Evolutionary conservation across 2,329 filamentous ascomycete species (phyloP), one percentile per base, ranked within the genome.

Genomic region (Colletotrichum sp.): DNA sequence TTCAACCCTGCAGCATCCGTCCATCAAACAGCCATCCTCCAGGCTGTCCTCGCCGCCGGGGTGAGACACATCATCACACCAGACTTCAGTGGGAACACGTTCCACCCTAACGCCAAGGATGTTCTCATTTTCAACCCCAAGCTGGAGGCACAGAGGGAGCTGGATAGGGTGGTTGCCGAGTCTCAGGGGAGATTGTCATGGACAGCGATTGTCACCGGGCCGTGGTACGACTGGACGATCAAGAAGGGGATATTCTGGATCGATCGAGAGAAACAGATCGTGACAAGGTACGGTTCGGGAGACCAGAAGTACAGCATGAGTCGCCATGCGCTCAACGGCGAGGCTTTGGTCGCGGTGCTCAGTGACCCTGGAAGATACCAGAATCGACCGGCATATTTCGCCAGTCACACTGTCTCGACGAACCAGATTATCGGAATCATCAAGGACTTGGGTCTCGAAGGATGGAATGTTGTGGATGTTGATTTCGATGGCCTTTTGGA

Each of bases 191-290:
- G 16, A 8, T 58, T 80, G 6, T 65, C 71, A 2, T 80, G 78
- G 79, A 80, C 79, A 1, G 78, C 78, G n/a, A 77, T 80, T 30
- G 66, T 79, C 1, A 60, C 76, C 1, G 77, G 79, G 3, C 71
- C 66, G 0, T 80, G 77, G 78, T 80, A 78, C 36, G 79, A 80
- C 69, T 80, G 77, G 77, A 56, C 61, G 1, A 79, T 80, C 12
- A 65, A 78, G 32, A 52, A 34, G 8, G 79, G 74, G 2, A 75
- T 66, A 9, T 80, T 80, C 12, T 80, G 79, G 79, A 32, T 79
- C 6, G 39, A 79, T 22, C 68, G 62, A 13, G 55, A 76, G 8
- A 66, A 48, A 2, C 66, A 69, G 18, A 56, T 72, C 0, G 73
- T 80, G 8, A 78, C 76, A 6, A 71, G 75, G 1, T 68, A 72